Base-by-base conservation (phyloP, 768 basidiomycete genomes). In the Tubosaeta sp. region DNA sequence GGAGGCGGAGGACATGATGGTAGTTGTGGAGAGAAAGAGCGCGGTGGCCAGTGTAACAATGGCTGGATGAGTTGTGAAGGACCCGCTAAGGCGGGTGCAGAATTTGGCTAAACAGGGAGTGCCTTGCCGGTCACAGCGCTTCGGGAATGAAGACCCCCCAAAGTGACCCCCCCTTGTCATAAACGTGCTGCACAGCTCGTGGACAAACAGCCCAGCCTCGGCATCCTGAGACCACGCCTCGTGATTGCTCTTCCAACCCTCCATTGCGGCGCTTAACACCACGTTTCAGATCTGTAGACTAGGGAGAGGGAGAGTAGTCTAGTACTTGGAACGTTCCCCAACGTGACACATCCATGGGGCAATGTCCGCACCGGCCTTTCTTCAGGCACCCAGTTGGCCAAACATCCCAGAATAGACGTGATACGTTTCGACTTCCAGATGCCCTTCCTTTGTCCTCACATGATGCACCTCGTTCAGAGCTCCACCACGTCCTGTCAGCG, bases 11-110 rank as follows among this genome's bases (percentile, higher is more conserved):
- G 66, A 55, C 16, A 64, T 58, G 73, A 59, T 61, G 64, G 66
- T 73, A 64, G 72, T 69, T 67, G 65, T 63, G n/a, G 67, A 66
- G 66, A 67, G 69, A 59, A 63, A 63, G 48, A 32, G 65, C 67
- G 69, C 66, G 56, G 68, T 71, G 69, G 65, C 61, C 69, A 68
- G 71, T 65, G 69, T 67, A 69, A 73, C 71, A 73, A 73, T 72
- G 74, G 70, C 70, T 63, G 67, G 61, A 65, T 50, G 65, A 67
- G 57, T 67, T 65, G 63, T 54, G 56, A 54, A 29, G 56, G 62
- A 58, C 59, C 67, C 62, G 60, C 61, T 58, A 56, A 58, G 63
- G 56, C 67, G 67, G 63, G 62, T 59, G 52, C 65, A 65, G 66
- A 70, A 70, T 58, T 64, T 65, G 68, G 60, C 61, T 51, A 65